Evolutionary conservation across 768 basidiomycete species (phyloP), one percentile per base, ranked within the genome.

Genomic region (Agrocybe praecox): DNA sequence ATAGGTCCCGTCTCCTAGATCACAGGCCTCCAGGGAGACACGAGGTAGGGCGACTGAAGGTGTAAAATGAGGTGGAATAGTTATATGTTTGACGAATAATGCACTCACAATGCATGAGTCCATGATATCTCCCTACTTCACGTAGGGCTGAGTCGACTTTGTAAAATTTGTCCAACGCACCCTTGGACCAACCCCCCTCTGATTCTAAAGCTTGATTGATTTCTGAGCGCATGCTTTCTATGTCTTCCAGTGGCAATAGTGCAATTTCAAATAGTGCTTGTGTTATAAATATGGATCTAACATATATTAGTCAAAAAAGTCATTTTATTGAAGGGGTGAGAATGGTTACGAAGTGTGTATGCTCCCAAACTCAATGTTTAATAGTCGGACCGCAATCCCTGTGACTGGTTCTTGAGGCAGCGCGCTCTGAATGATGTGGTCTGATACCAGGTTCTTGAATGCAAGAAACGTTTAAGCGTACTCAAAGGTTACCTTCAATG

Each of bases 331-430:
- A 44, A 58, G 52, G 21, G 23, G 24, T 29, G 5, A 53, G 33
- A 24, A 60, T 14, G 14, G 70, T 48, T 55, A 74, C 74, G 74
- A 72, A 26, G 73, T 76, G 57, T 74, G 72, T 47, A 75, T 73
- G 61, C 72, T 76, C 21, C 69, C 74, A 65, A 75, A 75, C 56
- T 76, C 74, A n/a, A 77, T 61, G 56, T 74, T 73, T 62, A 75
- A 52, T n/a, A 74, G 52, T 33, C 73, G 67, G 62, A 71, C 68
- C 42, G 72, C 74, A 23, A 76, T 59, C 1, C 71, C 70, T 50
- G 71, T 57, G 12, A 71, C 49, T 2, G 68, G 62, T 55, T 73
- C 72, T 24, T 71, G 54, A 9, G 72, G 69, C 22, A 65, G 70
- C 18, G 71, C 66, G 47, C 55, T 68, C 47, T 63, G 52, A 23